A percentile compares a stretch with the other conserved stretches of the same genome.
Conservation (phyloP, 2,329 filamentous ascomycete genomes). For the Botrytis medusae region DNA sequence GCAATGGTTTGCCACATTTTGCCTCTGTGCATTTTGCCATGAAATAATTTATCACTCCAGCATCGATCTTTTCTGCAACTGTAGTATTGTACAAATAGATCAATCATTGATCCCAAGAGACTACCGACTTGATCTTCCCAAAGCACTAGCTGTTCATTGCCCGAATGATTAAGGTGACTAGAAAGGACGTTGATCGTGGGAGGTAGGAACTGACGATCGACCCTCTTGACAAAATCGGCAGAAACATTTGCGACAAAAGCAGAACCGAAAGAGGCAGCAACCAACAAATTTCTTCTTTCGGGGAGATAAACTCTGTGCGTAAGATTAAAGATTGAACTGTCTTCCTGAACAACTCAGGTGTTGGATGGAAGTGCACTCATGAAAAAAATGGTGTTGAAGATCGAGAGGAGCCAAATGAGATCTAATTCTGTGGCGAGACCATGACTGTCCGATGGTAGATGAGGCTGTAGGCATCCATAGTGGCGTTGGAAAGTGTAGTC, state of each 20-base stretch:
- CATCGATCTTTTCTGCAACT: neutral
- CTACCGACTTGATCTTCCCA: neutral
- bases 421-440: neutral
- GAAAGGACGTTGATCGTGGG: neutral
- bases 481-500: neutral
- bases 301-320: neutral
- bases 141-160: neutral
- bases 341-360: rapidly evolving
- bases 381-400: neutral
- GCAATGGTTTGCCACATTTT: neutral
- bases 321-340: neutral
- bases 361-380: neutral
- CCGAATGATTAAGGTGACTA: neutral
- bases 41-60: neutral
- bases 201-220: neutral
- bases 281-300: no score
- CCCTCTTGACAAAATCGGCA: neutral
- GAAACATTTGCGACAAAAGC: no score
- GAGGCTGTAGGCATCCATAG: neutral
- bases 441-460: neutral
- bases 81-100: neutral
- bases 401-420: neutral
- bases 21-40: neutral
- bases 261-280: no score
- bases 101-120: neutral